Base-by-base conservation (phyloP, 148 eudicot species). In the Fallopia convolvulus region DNA sequence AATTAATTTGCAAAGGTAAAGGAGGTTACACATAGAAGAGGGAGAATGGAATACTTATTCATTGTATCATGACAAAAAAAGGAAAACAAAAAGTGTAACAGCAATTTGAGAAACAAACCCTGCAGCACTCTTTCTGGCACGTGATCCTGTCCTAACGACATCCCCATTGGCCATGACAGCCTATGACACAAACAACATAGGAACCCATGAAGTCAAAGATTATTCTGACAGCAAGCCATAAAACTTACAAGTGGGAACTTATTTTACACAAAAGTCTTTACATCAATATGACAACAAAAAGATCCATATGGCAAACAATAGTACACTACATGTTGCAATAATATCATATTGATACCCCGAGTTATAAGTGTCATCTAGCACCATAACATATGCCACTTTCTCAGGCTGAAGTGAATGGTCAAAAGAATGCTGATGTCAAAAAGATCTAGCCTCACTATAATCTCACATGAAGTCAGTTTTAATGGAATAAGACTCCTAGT, bases 121-220 rank as follows among this genome's bases (percentile, higher is more conserved):
- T 66, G 99, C 99, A 82, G 99, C 90, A 85, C 99, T 95, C 84
- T 95, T 95, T 75, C 99, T 87, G 75, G 99, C 97, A 80, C 99
- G 97, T 63, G 94, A 92, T 81, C 88, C 97, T 32, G 99, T 95
- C 91, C 90, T 95, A 79, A 91, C 89, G 55, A 92, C 83, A 53
- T 92, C 94, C 71, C 99, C 99, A 84, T 91, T 88, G 47, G 97
- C 87, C 49, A 95, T 81, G 79, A 95, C 99, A 81, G 79, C 97
- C 97, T 94, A 81, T 49, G 83, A 75, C n/a, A 30, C 44, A 68
- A 68, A 68, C 39, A 33, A 33, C 4, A 68, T 68, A 68, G n/a
- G 72, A 61, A 26, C 6, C 20, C 9, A 36, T 66, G 68, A 13
- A 4, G 20, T 66, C 72, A 33, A 13, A 36, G n/a, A 65, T 66